Percentiles rank a stretch among this genome's conserved stretches.
Evolutionary conservation across 768 basidiomycete genomes (phyloP).

Genomic region (Kwoniella sp.): DNA sequence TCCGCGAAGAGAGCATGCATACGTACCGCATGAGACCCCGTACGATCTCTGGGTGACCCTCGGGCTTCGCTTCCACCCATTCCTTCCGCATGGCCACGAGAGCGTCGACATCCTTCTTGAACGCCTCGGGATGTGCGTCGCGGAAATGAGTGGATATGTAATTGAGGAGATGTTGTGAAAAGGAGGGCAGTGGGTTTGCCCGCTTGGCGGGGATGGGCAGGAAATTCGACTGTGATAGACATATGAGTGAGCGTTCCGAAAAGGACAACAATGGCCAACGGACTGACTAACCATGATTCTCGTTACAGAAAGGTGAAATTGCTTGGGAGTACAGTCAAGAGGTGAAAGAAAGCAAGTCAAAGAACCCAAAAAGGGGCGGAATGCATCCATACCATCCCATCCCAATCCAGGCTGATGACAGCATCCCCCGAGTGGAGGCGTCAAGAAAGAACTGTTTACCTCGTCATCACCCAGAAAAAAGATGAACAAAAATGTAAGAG

Average conservation of each 20-base stretch:
- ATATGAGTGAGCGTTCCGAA: not conserved
- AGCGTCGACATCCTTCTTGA: constrained; percentile 71
- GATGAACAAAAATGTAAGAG: constrained; percentile 1
- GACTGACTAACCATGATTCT: too few relatives aligned
- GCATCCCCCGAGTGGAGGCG: not conserved
- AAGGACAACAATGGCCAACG: not conserved
- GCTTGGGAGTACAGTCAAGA: not conserved
- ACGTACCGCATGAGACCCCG: constrained; percentile 65
- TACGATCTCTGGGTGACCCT: constrained; percentile 55
- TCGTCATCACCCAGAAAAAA: not conserved
- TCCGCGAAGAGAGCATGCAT: not conserved
- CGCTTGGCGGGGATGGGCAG: constrained; percentile 53
- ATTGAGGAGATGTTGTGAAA: constrained; percentile 59
- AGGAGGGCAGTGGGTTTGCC: constrained; percentile 45
- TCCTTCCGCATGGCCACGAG: constrained; percentile 73
- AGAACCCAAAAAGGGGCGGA: not conserved
- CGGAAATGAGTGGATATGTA: constrained; percentile 69
- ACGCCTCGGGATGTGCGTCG: constrained; percentile 80
- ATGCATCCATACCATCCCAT: not conserved
- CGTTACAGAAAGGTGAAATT: too few relatives aligned
- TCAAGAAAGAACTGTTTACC: not conserved
- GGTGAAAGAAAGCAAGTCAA: not conserved
- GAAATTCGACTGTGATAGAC: constrained; percentile 51
- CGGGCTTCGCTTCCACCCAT: constrained; percentile 64
- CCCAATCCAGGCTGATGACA: constrained; percentile 1